Evolutionary conservation across 768 basidiomycete species (phyloP).

Genomic region (Boletus eberwhitei): DNA sequence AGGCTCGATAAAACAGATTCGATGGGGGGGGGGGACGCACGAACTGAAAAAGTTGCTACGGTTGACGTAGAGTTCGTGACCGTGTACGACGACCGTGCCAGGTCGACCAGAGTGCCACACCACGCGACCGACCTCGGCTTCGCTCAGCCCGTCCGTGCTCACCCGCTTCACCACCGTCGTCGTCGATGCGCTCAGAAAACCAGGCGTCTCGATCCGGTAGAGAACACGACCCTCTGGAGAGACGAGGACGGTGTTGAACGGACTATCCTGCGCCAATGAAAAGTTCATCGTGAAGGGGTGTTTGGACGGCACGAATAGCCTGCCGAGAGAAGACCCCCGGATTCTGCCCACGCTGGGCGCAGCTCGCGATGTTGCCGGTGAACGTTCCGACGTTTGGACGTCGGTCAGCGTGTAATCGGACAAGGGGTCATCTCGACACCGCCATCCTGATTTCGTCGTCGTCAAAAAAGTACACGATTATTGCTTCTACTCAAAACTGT

Average conservation of each 20-base stretch:
- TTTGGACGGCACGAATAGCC: constrained; percentile 12
- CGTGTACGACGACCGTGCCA: constrained; percentile 25
- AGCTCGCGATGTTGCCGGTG: constrained; percentile 1
- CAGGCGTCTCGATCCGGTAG: constrained; percentile 32
- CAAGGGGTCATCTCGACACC: constrained; percentile 1
- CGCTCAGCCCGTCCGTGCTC: constrained; percentile 21
- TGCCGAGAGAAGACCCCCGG: constrained; percentile 29
- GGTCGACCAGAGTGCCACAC: constrained; percentile 31
- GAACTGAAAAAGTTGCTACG: constrained; percentile 30
- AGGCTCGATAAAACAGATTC: too few species aligned
- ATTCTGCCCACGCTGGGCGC: constrained; percentile 34
- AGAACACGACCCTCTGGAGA: constrained; percentile 28
- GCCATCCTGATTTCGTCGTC: too few species aligned
- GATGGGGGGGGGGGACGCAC: too few species aligned
- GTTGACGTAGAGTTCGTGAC: constrained; percentile 24
- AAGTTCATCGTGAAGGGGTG: constrained; percentile 27
- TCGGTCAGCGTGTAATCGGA: constrained; percentile 1
- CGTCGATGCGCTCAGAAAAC: constrained; percentile 5
- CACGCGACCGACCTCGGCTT: constrained; percentile 27
- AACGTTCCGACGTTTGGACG: constrained; percentile 5
- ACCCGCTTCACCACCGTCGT: constrained; percentile 27
- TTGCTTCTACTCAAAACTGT: neutral
- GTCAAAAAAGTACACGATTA: constrained; percentile 9
- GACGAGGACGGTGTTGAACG: constrained; percentile 31
- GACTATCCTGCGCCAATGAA: constrained; percentile 30